phyloP scores from a whole-genome alignment of 2,329 filamentous ascomycete species.

The Fusarium sambucinum region DNA sequence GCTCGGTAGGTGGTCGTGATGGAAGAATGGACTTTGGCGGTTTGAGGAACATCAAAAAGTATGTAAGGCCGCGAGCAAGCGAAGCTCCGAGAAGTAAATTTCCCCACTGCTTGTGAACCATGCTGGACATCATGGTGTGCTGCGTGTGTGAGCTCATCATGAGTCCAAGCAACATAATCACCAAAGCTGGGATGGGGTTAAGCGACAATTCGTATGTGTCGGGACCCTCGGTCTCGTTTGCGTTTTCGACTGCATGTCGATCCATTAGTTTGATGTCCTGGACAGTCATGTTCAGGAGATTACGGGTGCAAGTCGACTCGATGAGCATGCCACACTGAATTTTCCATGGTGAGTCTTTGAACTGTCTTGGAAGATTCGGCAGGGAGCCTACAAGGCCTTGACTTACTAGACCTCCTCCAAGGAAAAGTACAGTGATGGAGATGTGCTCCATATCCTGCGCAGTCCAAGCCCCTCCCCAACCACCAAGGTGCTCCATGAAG shows the following conservation, averaged over 20 bases:
- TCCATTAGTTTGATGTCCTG: conserved; percentile 52
- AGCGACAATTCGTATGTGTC: conserved; percentile 79
- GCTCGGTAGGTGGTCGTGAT: conserved; percentile 87
- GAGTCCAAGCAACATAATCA: conserved; percentile 87
- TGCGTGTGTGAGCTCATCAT: conserved; percentile 98
- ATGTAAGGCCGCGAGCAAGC: conserved; percentile 81
- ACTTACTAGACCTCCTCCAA: conserved; percentile 87
- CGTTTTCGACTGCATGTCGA: conserved; percentile 59
- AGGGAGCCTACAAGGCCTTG: not conserved
- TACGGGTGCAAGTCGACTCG: conserved; percentile 77
- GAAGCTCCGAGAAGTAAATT: conserved; percentile 84
- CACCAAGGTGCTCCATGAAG: conserved; percentile 88
- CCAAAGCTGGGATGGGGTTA: conserved; percentile 88
- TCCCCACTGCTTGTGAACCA: conserved; percentile 96
- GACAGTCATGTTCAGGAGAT: conserved; percentile 71
- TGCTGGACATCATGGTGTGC: conserved; percentile 82
- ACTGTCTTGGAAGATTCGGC: not conserved
- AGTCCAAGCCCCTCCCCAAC: conserved; percentile 77
- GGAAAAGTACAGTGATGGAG: conserved; percentile 92
- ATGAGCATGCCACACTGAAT: conserved; percentile 82
- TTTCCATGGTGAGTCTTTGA: conserved; percentile 40
- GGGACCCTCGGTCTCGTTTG: conserved; percentile 66
- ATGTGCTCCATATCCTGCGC: conserved; percentile 89
- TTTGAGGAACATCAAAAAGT: conserved; percentile 81
- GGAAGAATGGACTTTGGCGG: conserved; percentile 85